Evolutionary conservation across 768 basidiomycete species (phyloP), one percentile per base, ranked within the genome.

Genomic region (Tylopilus sp.): DNA sequence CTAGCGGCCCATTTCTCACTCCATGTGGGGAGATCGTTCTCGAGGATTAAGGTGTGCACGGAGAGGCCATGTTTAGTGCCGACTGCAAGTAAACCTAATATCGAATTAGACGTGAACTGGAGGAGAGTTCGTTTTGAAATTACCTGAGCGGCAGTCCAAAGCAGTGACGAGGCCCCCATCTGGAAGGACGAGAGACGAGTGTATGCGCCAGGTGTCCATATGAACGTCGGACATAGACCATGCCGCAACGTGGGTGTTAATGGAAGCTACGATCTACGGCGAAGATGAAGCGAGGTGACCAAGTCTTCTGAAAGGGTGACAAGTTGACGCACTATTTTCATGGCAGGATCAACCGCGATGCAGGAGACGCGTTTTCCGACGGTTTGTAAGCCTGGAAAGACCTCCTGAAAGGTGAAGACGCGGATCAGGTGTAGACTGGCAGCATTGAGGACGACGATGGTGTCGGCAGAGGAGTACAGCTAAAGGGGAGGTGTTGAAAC

Each of bases 11-110:
- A 93, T 71, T 91, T 91, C 64, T 75, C 75, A 13, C 82, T 84
- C 91, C 91, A 93, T 0, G 83, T 88, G 15, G 84, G 87, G 17
- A 92, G 78, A 66, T 91, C 88, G 60, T 90, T 86, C 57, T 91
- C 88, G 26, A 89, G 75, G 49, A 86, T 81, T 25, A 91, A 71
- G 3, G 88, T 88, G 59, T 89, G 88, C 0, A 91, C 80, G 1
- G 86, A 84, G 13, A 93, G 71, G 35, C 78, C 77, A 39, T 67
- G 69, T 30, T 74, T 64, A 40, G 75, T 84, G 13, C 86, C 88
- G 31, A 91, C 79, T 20, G 84, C 85, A 55, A 93, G 80, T 28
- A 90, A 71, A 48, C 90, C 90, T 91, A 61, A n/a, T 36, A 28
- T 39, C 39, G 21, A 3, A 50, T 76, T 59, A 74, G 71, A 57